These are phyloP conservation scores for Metschnikowia gelsemii DNA, from an alignment of 805 yeast species.

Conservation along the genomic window DNA sequence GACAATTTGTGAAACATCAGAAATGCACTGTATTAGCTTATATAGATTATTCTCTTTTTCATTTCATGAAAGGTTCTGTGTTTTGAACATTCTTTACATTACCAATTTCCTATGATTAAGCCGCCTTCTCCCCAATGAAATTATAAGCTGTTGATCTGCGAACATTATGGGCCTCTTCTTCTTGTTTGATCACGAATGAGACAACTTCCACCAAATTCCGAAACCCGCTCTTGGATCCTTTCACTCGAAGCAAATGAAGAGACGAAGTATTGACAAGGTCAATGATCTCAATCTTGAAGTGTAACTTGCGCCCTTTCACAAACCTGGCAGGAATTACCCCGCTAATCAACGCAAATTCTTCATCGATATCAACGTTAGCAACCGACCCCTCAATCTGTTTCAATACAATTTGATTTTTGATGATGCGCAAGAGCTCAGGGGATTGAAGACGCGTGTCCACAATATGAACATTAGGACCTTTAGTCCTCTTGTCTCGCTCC, in stretches of 20 bases:
- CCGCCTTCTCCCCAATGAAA: slow-evolving; percentile 11
- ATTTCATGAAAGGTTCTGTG: not conserved
- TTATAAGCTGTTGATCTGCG: slow-evolving; percentile 16
- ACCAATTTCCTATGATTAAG: slow-evolving; percentile 3
- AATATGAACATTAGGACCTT: slow-evolving; percentile 26
- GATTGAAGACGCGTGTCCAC: slow-evolving; percentile 36
- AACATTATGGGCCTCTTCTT: slow-evolving; percentile 29
- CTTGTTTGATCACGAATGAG: slow-evolving; percentile 45
- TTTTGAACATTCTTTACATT: not conserved
- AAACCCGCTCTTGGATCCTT: slow-evolving; percentile 49
- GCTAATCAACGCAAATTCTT: slow-evolving; percentile 42
- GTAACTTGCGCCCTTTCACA: slow-evolving; percentile 45
- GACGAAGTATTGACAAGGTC: slow-evolving; percentile 39
- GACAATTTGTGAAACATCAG: not conserved
- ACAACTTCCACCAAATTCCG: slow-evolving; percentile 43
- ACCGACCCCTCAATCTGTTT: slow-evolving; percentile 53
- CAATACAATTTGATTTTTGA: slow-evolving; percentile 43
- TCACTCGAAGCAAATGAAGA: slow-evolving; percentile 41
- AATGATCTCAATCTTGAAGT: slow-evolving; percentile 45
- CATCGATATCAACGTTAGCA: slow-evolving; percentile 40
- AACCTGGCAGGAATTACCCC: slow-evolving; percentile 49
- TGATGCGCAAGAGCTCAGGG: slow-evolving; percentile 31
- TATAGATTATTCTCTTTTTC: not conserved
- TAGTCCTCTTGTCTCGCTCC: slow-evolving; percentile 4
- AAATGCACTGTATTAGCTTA: slow-evolving; percentile 1